Percentiles rank a stretch among this genome's conserved stretches.
Evolutionary conservation across 208 protist genomes (phyloP).

Genomic region (Porcisia deanei): DNA sequence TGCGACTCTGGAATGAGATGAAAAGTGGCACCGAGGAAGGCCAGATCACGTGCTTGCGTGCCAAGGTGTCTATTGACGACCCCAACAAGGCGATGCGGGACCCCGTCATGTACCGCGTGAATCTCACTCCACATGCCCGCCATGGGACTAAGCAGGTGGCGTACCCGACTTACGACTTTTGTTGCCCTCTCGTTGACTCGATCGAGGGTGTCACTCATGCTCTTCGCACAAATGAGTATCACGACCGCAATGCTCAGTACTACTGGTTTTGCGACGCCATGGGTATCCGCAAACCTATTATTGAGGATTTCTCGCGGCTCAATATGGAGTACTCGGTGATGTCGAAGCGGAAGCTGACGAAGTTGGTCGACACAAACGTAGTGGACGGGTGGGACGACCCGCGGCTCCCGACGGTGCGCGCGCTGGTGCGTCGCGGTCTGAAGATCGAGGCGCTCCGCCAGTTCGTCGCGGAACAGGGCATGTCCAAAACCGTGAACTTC

Average conservation of each 20-base stretch:
- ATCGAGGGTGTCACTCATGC: slow-evolving; percentile 99
- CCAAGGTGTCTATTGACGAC: slow-evolving; percentile 96
- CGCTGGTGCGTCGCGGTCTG: slow-evolving; percentile 96
- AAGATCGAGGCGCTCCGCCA: slow-evolving; percentile 95
- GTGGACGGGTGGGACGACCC: slow-evolving; percentile 99
- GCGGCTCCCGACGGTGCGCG: slow-evolving; percentile 98
- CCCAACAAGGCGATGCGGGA: slow-evolving; percentile 98
- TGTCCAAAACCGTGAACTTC: slow-evolving; percentile 95
- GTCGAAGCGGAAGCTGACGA: slow-evolving; percentile 98
- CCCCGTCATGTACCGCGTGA: slow-evolving; percentile 97
- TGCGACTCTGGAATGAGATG: slow-evolving; percentile 97
- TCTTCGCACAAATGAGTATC: slow-evolving; percentile 98
- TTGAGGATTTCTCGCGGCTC: slow-evolving; percentile 98
- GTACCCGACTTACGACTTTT: slow-evolving; percentile 99
- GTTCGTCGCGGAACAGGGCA: slow-evolving; percentile 97
- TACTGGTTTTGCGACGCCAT: slow-evolving; percentile 96
- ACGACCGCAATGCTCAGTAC: slow-evolving; percentile 98
- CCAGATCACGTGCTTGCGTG: slow-evolving; percentile 93
- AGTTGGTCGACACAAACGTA: slow-evolving; percentile 95
- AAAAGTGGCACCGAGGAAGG: slow-evolving; percentile 85
- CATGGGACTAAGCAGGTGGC: slow-evolving; percentile 93
- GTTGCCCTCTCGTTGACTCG: slow-evolving; percentile 98
- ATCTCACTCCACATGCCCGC: slow-evolving; percentile 90
- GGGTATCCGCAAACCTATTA: slow-evolving; percentile 79
- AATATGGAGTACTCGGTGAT: slow-evolving; percentile 99